phyloP scores from a whole-genome alignment of 176 grass and related monocot species.

The Carex kokanica region DNA sequence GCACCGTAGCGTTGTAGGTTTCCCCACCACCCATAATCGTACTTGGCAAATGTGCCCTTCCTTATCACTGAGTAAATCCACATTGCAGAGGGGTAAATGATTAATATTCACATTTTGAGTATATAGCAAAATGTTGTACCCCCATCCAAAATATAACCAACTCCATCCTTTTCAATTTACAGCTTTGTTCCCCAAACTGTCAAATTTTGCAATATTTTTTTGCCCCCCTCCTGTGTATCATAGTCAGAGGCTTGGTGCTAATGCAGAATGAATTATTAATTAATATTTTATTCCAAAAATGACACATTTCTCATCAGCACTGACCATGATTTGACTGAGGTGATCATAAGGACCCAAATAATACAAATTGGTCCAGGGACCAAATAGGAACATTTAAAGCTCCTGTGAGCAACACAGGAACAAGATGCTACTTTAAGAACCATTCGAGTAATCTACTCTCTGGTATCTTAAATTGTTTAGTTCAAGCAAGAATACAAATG shows the following conservation, averaged over 20 bases:
- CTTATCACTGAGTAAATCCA: slow-evolving; percentile 62
- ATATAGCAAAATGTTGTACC: neutral
- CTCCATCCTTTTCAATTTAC: neutral
- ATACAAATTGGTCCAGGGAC: neutral
- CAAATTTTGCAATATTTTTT: neutral
- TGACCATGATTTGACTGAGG: neutral
- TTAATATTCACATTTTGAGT: neutral
- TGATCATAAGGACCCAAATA: neutral
- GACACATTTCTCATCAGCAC: neutral
- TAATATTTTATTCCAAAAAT: neutral
- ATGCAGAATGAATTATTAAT: neutral
- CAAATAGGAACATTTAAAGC: neutral
- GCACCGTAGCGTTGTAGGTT: slow-evolving; percentile 53
- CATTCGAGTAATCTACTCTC: neutral
- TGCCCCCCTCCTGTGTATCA: neutral
- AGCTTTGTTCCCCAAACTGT: neutral
- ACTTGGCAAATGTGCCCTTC: slow-evolving; percentile 78
- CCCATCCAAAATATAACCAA: neutral
- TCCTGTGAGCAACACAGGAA: neutral
- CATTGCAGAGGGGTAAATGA: neutral
- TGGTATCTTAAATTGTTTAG: neutral
- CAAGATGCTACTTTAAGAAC: neutral
- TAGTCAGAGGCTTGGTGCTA: neutral
- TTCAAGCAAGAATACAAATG: neutral
- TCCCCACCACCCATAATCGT: slow-evolving; percentile 62